Conservation (phyloP, 2,329 filamentous ascomycete species). For the Sporothrix mexicana region DNA sequence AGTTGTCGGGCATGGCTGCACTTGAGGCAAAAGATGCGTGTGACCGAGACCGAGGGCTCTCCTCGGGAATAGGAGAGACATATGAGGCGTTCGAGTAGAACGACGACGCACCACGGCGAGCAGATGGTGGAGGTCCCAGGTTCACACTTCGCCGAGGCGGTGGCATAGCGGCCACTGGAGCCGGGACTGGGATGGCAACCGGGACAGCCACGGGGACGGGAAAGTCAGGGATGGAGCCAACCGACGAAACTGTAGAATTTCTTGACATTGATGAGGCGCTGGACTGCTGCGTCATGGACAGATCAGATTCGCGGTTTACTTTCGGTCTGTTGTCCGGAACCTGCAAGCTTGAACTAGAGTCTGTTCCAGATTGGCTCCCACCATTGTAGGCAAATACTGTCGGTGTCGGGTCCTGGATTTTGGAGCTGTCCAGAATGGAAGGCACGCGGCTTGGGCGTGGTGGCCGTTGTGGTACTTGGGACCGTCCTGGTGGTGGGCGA, state of each 20-base stretch:
- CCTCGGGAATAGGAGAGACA: slow-evolving; percentile 78
- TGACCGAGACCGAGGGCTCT: slow-evolving; percentile 63
- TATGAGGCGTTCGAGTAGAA: slow-evolving; percentile 70
- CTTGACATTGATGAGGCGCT: slow-evolving; percentile 54
- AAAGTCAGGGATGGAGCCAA: slow-evolving; percentile 66
- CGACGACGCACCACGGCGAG: slow-evolving; percentile 65
- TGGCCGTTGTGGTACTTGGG: slow-evolving; percentile 62
- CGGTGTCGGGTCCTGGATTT: slow-evolving; percentile 61
- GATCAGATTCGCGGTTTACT: slow-evolving; percentile 47
- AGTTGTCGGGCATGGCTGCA: slow-evolving; percentile 72
- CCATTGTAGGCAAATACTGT: slow-evolving; percentile 50
- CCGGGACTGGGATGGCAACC: slow-evolving; percentile 37
- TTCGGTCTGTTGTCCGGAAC: slow-evolving; percentile 44
- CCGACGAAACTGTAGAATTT: slow-evolving; percentile 59
- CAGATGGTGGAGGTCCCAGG: slow-evolving; percentile 65
- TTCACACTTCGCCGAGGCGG: slow-evolving; percentile 56
- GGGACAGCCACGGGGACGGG: slow-evolving; percentile 51
- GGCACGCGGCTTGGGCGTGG: slow-evolving; percentile 65
- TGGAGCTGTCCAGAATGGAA: slow-evolving; percentile 63
- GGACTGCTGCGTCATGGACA: slow-evolving; percentile 50
- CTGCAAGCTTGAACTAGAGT: neutral
- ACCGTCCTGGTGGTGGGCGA: slow-evolving; percentile 57
- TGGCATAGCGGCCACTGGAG: slow-evolving; percentile 34
- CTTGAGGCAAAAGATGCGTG: slow-evolving; percentile 74
- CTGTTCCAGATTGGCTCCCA: neutral